Evolutionary conservation across 2,329 filamentous ascomycete species (phyloP), one percentile per base, ranked within the genome.

Genomic region (Epicoccum sorghinum): DNA sequence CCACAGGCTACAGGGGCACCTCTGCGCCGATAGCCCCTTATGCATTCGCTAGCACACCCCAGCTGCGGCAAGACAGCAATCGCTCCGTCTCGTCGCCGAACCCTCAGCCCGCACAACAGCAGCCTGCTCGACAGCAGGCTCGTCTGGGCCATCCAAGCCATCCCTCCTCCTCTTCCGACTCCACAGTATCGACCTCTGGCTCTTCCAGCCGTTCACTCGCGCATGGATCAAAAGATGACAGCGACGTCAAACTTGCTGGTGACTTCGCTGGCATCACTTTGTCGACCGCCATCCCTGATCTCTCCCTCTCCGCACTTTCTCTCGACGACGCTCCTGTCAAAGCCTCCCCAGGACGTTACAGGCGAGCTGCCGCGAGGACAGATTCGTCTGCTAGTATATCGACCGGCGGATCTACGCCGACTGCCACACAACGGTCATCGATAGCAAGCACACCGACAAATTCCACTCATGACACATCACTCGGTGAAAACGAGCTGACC

Each of bases 321-420:
- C 61, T 78, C n/a, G 79, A 82, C 47, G 82, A 87, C 37, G 79
- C 82, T 4, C 80, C 85, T 22, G 75, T 80, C 40, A 92, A 91
- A 67, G 80, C 87, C 22, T 86, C 89, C 1, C 90, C 91, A 1
- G 92, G 96, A 72, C 86, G 93, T 55, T 97, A 97, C 72, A 85
- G 92, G 65, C 88, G 92, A 55, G 81, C 81, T 50, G 80, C 83
- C 53, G 83, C 84, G 61, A 80, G 84, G 56, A 75, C 78, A 86
- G 61, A 82, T 77, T 60, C 78, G 69, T 65, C 75, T 64, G 65
- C 68, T 58, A 71, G 72, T 44, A 62, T 70, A 18, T 64, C 66
- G 2, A 58, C 68, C 0, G 66, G 66, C 27, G 59, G 62, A 14
- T 64, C 67, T 12, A 70, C 68, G 7, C 57, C 68, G 2, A 67